phyloP scores from a whole-genome alignment of 768 basidiomycete genomes.

The Pleurotus giganteus region DNA sequence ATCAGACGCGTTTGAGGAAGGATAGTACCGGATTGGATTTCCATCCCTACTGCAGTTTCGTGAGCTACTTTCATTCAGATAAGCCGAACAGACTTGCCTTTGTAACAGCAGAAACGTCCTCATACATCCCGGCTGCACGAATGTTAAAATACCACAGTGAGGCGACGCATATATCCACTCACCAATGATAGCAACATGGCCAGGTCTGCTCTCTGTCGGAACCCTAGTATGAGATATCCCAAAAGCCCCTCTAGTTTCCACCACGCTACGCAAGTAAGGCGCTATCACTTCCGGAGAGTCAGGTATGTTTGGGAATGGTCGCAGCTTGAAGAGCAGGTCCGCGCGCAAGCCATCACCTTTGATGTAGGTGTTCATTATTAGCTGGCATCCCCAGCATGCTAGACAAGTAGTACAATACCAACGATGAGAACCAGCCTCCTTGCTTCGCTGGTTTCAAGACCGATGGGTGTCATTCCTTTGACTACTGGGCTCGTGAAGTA shows the following conservation, averaged over 20 bases:
- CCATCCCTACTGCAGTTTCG: constrained; percentile 58
- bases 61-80: constrained; percentile 4
- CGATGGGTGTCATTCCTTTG: constrained; percentile 66
- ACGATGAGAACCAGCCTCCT: constrained; percentile 80
- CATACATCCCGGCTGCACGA: constrained; percentile 75
- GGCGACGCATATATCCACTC: constrained; percentile 6
- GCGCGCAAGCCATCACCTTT: constrained; percentile 83
- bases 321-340: constrained; percentile 68
- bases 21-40: constrained; percentile 72
- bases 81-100: constrained; percentile 45
- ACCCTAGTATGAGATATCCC: constrained; percentile 85
- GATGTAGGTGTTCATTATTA: constrained; percentile 1
- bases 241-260: constrained; percentile 67
- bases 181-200: constrained; percentile 89
- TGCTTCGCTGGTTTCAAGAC: constrained; percentile 45
- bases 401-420: constrained; percentile 36
- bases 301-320: constrained; percentile 55
- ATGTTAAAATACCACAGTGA: background rate
- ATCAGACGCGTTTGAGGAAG: background rate
- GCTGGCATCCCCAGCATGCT: background rate
- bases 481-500: constrained; percentile 86
- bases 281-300: constrained; percentile 60
- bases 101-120: constrained; percentile 85
- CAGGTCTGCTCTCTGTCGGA: constrained; percentile 85
- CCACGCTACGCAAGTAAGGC: constrained; percentile 70